Evolutionary conservation across 1,284 basidiomycete genomes (phyloP).

Genomic region (Spongispora temasekensis): DNA sequence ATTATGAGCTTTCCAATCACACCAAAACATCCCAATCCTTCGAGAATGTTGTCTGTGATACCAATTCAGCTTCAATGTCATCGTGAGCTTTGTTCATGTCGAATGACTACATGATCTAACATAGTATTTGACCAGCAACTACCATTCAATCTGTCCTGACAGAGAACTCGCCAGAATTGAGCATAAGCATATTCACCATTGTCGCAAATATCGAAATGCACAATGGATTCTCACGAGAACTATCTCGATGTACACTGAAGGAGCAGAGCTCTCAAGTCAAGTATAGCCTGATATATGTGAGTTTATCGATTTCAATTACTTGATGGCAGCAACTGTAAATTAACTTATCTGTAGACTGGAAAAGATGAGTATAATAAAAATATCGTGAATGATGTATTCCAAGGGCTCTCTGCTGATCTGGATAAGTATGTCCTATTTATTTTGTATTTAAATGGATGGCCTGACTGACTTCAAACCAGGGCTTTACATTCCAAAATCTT

Average conservation of each 20-base stretch:
- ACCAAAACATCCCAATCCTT: slow-evolving; percentile 48
- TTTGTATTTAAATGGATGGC: slow-evolving; percentile 15
- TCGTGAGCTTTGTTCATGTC: slow-evolving; percentile 2
- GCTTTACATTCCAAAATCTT: neutral
- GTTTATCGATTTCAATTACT: slow-evolving; percentile 23
- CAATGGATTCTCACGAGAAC: slow-evolving; percentile 68
- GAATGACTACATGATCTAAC: neutral
- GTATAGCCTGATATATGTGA: slow-evolving; percentile 84
- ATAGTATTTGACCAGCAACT: neutral
- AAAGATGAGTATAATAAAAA: slow-evolving; percentile 84
- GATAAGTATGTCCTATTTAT: slow-evolving; percentile 54
- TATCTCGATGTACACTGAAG: slow-evolving; percentile 92
- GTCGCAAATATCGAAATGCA: slow-evolving; percentile 72
- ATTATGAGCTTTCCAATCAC: slow-evolving; percentile 48
- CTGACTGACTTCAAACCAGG: neutral
- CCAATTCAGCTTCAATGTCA: neutral
- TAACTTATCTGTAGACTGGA: slow-evolving; percentile 57
- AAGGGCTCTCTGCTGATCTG: slow-evolving; percentile 80
- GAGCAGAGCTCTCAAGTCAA: slow-evolving; percentile 75
- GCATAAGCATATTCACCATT: slow-evolving; percentile 80
- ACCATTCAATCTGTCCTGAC: neutral
- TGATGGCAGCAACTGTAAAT: neutral
- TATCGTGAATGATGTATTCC: slow-evolving; percentile 70
- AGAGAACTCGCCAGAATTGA: slow-evolving; percentile 52
- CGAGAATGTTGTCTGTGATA: slow-evolving; percentile 53